Evolutionary conservation across 768 basidiomycete genomes (phyloP).

Genomic region (Suillus alpinus): DNA sequence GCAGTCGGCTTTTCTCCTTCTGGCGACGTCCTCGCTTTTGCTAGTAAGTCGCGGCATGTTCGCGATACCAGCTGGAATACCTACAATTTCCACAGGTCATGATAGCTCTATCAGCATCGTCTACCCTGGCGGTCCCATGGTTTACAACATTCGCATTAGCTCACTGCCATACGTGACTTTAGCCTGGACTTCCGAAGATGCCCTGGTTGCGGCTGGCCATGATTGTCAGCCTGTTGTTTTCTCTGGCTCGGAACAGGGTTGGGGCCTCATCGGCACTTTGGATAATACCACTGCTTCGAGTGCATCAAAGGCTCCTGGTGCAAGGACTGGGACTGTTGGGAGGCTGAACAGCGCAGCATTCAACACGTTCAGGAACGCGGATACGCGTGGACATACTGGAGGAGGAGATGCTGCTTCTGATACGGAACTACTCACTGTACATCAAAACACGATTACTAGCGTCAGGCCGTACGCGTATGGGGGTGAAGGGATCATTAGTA

Average conservation of each 20-base stretch:
- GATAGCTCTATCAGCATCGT: conserved; percentile 93
- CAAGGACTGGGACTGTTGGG: conserved; percentile 49
- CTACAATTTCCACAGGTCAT: conserved; percentile 59
- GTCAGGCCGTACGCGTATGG: conserved; percentile 69
- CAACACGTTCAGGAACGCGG: conserved; percentile 90
- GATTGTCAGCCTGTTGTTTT: conserved; percentile 96
- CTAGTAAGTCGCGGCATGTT: conserved; percentile 55
- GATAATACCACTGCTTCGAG: conserved; percentile 62
- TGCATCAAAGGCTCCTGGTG: conserved; percentile 41
- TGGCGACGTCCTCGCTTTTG: conserved; percentile 91
- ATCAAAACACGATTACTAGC: conserved; percentile 98
- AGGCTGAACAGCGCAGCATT: conserved; percentile 92
- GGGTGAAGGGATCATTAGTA: conserved; percentile 53
- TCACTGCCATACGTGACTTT: conserved; percentile 83
- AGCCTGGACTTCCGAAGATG: conserved; percentile 79
- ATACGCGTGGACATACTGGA: conserved; percentile 56
- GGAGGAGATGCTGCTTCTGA: conserved; percentile 39
- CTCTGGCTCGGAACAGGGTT: conserved; percentile 70
- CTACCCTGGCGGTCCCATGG: conserved; percentile 75
- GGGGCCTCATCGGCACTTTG: conserved; percentile 77
- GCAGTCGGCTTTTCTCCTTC: conserved; percentile 94
- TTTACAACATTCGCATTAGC: conserved; percentile 72
- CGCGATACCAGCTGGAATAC: background rate
- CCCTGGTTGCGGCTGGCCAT: conserved; percentile 90
- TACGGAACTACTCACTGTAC: conserved; percentile 84